A percentile compares a stretch with the other conserved stretches of the same genome.
These are phyloP conservation scores for Knoxdaviesia proteae DNA, from an alignment of 2,329 filamentous ascomycete genomes.

Conservation along the genomic window DNA sequence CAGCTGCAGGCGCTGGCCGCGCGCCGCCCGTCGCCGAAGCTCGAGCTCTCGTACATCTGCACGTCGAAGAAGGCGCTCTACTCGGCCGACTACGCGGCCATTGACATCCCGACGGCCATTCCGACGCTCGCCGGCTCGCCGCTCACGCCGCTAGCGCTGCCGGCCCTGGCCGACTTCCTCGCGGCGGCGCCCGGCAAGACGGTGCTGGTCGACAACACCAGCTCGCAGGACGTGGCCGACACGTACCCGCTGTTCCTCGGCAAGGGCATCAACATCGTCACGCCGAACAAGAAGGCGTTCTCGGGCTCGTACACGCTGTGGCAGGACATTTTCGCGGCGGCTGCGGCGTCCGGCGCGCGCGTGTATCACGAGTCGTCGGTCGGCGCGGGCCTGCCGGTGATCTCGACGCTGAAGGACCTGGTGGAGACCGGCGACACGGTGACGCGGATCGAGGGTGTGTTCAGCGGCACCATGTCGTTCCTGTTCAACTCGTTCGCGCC, in stretches of 20 bases:
- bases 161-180: constrained; percentile 60
- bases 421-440: constrained; percentile 84
- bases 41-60: constrained; percentile 67
- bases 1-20: constrained; percentile 53
- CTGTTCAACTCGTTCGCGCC: constrained; percentile 95
- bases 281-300: constrained; percentile 97
- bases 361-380: constrained; percentile 93
- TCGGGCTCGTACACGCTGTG: constrained; percentile 63
- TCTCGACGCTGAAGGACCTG: constrained; percentile 87
- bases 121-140: constrained; percentile 40
- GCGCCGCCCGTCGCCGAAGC: constrained; percentile 45
- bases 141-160: constrained; percentile 42
- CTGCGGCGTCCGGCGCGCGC: constrained; percentile 50
- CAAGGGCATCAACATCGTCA: constrained; percentile 75
- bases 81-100: constrained; percentile 47
- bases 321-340: constrained; percentile 66
- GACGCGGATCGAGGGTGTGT: constrained; percentile 85
- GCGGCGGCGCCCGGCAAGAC: constrained; percentile 56
- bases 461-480: constrained; percentile 95
- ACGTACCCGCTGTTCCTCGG: constrained; percentile 64
- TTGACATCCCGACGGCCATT: constrained; percentile 38
- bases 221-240: constrained; percentile 66
- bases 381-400: constrained; percentile 78
- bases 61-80: constrained; percentile 71
- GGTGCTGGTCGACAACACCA: constrained; percentile 88